Evolutionary conservation across 352 stramenopile genomes (phyloP).

Genomic region (Pythium rhizo-oryzae): DNA sequence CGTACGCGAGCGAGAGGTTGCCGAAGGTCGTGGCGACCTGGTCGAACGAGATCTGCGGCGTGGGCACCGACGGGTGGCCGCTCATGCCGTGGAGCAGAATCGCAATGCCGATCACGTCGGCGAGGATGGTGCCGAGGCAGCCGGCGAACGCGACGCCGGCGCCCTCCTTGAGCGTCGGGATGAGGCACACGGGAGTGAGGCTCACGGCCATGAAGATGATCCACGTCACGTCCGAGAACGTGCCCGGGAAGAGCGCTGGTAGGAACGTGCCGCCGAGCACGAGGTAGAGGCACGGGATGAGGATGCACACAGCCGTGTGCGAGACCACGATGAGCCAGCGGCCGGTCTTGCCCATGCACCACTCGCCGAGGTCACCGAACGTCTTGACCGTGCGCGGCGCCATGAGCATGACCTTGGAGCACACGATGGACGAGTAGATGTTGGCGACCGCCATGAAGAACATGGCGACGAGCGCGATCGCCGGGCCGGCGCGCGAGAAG

Average conservation of each 20-base stretch:
- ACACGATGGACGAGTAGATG: constrained; percentile 35
- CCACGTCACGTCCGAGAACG: constrained; percentile 28
- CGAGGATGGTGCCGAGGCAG: constrained; percentile 37
- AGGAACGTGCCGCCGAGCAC: constrained; percentile 57
- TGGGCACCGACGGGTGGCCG: constrained; percentile 16
- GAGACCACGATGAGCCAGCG: constrained; percentile 32
- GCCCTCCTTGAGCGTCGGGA: constrained; percentile 41
- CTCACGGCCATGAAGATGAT: constrained; percentile 41
- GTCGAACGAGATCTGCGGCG: constrained; percentile 31
- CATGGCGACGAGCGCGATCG: constrained; percentile 29
- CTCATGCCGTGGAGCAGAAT: constrained; percentile 36
- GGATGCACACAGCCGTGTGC: constrained; percentile 31
- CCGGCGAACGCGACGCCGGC: constrained; percentile 34
- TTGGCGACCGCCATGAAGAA: constrained; percentile 43
- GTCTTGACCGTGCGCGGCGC: constrained; percentile 35
- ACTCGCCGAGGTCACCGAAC: constrained; percentile 44
- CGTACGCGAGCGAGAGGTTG: constrained; percentile 44
- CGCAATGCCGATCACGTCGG: constrained; percentile 32
- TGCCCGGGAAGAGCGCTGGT: constrained; percentile 48
- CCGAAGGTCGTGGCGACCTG: constrained; percentile 39
- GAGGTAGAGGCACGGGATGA: constrained; percentile 41
- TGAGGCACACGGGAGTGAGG: constrained; percentile 35
- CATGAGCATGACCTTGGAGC: constrained; percentile 37
- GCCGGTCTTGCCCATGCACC: constrained; percentile 31
- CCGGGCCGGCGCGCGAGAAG: constrained; percentile 36